Base-by-base conservation (phyloP, 768 basidiomycete genomes). In the Russula emetica region DNA sequence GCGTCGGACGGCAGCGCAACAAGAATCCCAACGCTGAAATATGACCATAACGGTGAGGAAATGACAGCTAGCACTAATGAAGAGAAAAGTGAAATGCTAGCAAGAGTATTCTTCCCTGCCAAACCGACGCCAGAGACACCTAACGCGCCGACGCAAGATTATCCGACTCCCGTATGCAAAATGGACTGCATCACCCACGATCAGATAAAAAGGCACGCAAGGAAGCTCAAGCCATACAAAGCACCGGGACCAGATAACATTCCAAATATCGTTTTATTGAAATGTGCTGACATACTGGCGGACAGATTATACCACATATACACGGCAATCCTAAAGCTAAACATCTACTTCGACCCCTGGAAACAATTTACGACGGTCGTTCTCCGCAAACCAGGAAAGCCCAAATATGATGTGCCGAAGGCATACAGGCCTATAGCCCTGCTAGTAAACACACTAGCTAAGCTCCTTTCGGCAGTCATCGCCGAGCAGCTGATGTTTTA, bases 361-460 rank as follows among this genome's bases (percentile, higher is more conserved):
- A 54, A 54, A 14, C 4, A 10, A 7, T 54, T 38, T 10, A 24
- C 22, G 0, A 54, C 34, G 5, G 34, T 54, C 0, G 53, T 54
- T 1, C 22, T 54, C 0, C 53, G 22, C 0, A 77, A 30, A 67
- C 81, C 5, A n/a, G 50, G 4, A 0, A 36, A 49, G 10, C 34
- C 53, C 1, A 24, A 13, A 13, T 58, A 58, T 10, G 34, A 20
- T 3, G 1, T 26, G 0, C 58, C 58, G 0, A 58, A 58, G 16
- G 58, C 24, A 3, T 58, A 50, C 24, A 36, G 47, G 5, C 57
- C 22, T 0, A 58, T 58, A 1, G 32, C 57, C 0, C 16, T 58
- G 0, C 32, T n/a, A n/a, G n/a, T 58, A 14, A 58, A 58, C 47
- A 58, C 30, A 68, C 36, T 28, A 28, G 28, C 28, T 28, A 28